A percentile compares a stretch with the other conserved stretches of the same genome.
Conservation (phyloP, 805 yeast species). For the Teunomyces aglyptinius region DNA sequence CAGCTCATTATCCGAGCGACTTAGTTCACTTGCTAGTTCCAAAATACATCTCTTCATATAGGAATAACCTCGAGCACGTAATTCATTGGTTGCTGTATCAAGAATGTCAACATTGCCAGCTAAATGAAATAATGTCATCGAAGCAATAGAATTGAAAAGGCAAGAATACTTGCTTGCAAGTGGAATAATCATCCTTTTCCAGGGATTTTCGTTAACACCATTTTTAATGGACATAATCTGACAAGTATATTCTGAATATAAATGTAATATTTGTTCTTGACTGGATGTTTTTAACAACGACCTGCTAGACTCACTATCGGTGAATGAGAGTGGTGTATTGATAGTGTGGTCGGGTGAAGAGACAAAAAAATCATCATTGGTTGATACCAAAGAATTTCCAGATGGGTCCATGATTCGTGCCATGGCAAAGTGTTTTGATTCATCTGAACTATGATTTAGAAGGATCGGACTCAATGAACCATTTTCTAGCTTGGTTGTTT, state of each 20-base stretch:
- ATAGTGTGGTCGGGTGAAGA: background rate
- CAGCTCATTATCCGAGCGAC: slow-evolving; percentile 19
- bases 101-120: slow-evolving; percentile 39
- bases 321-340: slow-evolving; percentile 4
- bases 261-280: slow-evolving; percentile 33
- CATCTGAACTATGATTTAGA: slow-evolving; percentile 3
- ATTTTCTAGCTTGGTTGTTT: slow-evolving; percentile 12
- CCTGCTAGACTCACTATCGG: slow-evolving; percentile 8
- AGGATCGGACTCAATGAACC: slow-evolving; percentile 31
- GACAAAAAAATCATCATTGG: background rate
- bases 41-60: slow-evolving; percentile 62
- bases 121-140: slow-evolving; percentile 64
- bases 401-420: background rate
- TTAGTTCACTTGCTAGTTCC: slow-evolving; percentile 57
- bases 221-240: slow-evolving; percentile 60
- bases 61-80: slow-evolving; percentile 49
- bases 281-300: slow-evolving; percentile 27
- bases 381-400: background rate
- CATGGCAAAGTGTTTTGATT: background rate
- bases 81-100: slow-evolving; percentile 36
- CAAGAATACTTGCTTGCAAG: slow-evolving; percentile 55
- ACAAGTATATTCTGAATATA: slow-evolving; percentile 38
- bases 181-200: slow-evolving; percentile 60
- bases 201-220: slow-evolving; percentile 66
- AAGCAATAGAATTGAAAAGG: slow-evolving; percentile 59